Percentiles rank a stretch among this genome's conserved stretches.
phyloP scores from a whole-genome alignment of 1,284 basidiomycete species.

The Marasmius sp. region DNA sequence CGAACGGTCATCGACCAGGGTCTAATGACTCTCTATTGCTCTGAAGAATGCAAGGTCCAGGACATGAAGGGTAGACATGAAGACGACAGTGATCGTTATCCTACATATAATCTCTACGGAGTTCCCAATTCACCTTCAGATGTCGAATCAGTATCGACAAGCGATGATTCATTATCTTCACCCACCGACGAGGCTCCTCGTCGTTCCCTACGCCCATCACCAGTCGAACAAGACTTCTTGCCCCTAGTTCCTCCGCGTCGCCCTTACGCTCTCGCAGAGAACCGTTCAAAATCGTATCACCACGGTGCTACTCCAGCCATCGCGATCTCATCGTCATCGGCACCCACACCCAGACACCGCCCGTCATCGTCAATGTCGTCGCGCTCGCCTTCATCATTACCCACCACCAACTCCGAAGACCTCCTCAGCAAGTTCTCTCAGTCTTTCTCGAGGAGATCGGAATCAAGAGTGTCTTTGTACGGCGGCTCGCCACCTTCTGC shows the following conservation, averaged over 20 bases:
- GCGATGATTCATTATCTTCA: neutral
- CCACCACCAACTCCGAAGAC: constrained; percentile 1
- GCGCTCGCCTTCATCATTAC: constrained; percentile 12
- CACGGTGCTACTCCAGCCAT: neutral
- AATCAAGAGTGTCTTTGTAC: constrained; percentile 19
- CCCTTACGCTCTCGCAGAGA: neutral
- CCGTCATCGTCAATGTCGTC: constrained; percentile 26
- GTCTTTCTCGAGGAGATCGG: constrained; percentile 26
- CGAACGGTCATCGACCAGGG: constrained; percentile 73
- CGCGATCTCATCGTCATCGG: neutral
- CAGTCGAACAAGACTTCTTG: neutral
- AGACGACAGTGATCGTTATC: constrained; percentile 41
- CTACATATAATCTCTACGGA: constrained; percentile 30
- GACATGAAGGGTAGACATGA: constrained; percentile 47
- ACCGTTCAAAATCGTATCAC: constrained; percentile 11
- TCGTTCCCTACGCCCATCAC: neutral
- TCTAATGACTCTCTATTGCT: constrained; percentile 77
- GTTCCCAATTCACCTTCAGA: constrained; percentile 25
- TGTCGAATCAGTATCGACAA: constrained; percentile 3
- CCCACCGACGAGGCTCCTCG: neutral
- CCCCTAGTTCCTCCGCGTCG: neutral
- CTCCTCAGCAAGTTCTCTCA: constrained; percentile 25
- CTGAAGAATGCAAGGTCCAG: constrained; percentile 64
- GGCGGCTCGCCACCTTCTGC: constrained; percentile 22
- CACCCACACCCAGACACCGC: constrained; percentile 8